Base-by-base conservation (phyloP, 73 alveolate genomes). In the Durusdinium trenchii region DNA sequence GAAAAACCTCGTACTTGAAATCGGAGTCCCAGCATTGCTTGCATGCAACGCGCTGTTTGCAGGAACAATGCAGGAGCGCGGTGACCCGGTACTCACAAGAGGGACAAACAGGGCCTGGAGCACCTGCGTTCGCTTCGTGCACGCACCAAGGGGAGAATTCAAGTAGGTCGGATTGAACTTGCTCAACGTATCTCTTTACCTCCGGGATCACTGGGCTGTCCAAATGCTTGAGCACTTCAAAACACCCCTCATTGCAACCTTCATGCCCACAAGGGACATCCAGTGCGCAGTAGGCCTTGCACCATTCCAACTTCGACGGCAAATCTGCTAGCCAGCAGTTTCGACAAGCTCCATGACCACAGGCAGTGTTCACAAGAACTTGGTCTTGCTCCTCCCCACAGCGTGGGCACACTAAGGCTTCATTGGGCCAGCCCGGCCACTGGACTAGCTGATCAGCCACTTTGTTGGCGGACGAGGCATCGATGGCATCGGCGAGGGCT, bases 211-310 rank as follows among this genome's bases (percentile, higher is more conserved):
- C 9, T 12, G 94, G 67, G 69, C 94, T 54, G 79, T 48, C 48
- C 35, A 51, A 85, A 42, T 36, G 95, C 46, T 35, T 36, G 42
- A 87, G 84, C 79, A 87, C 95, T 4, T 64, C 95, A 30, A 26
- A 45, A 69, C 95, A 87, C 85, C 95, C 95, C 47, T 60, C 62
- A 46, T 47, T 20, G 95, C 95, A 87, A 48, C 85, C 84, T 36
- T 23, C 48, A 85, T 43, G 79, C 23, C 62, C 46, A 48, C 95
- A 87, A 32, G 95, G 95, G 67, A 87, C 35, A 51, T 87, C 95
- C 95, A 87, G 45, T 48, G 95, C 52, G 67, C 46, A 62, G 35
- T 87, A 45, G 42, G 67, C 95, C 57, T 50, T 35, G 69, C 62
- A 61, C 95, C 95, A 87, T 40, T 60, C 42, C 36, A 85, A 42